Evolutionary conservation across 2,329 filamentous ascomycete genomes (phyloP).

Genomic region (Coniochaeta sp.): DNA sequence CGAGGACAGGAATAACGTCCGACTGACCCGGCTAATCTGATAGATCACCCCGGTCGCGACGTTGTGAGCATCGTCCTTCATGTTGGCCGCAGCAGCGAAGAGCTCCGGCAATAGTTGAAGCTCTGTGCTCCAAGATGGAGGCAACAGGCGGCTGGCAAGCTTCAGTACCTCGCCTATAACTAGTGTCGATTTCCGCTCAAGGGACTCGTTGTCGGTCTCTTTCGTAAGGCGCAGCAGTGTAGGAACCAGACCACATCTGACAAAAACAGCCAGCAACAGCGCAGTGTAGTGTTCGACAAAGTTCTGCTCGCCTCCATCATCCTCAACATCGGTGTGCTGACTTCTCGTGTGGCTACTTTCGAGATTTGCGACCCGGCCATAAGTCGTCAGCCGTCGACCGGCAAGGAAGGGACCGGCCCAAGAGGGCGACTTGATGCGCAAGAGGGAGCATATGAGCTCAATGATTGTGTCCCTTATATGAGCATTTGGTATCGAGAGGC

Average conservation of each 20-base stretch:
- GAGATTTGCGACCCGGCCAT: slow-evolving; percentile 85
- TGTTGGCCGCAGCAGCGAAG: slow-evolving; percentile 67
- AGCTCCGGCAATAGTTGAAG: slow-evolving; percentile 84
- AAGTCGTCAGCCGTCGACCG: slow-evolving; percentile 86
- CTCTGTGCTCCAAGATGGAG: slow-evolving; percentile 71
- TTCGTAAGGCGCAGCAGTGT: slow-evolving; percentile 57
- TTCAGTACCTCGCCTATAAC: slow-evolving; percentile 88
- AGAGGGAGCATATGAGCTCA: slow-evolving; percentile 70
- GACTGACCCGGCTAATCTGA: slow-evolving; percentile 95
- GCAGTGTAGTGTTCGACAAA: slow-evolving; percentile 93
- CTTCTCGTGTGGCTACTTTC: slow-evolving; percentile 48
- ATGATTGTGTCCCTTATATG: slow-evolving; percentile 67
- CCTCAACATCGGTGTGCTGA: slow-evolving; percentile 47
- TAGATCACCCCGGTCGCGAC: slow-evolving; percentile 87
- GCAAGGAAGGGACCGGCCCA: slow-evolving; percentile 97
- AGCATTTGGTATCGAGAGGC: slow-evolving; percentile 49
- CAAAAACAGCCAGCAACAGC: slow-evolving; percentile 74
- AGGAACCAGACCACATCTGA: slow-evolving; percentile 69
- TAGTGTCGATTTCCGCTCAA: slow-evolving; percentile 84
- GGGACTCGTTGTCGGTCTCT: slow-evolving; percentile 56
- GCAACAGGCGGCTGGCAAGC: slow-evolving; percentile 77
- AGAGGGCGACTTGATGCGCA: slow-evolving; percentile 86
- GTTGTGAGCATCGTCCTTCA: slow-evolving; percentile 65
- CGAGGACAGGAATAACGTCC: slow-evolving; percentile 77
- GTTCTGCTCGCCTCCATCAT: slow-evolving; percentile 66